A percentile compares a stretch with the other conserved stretches of the same genome.
These are phyloP conservation scores for Luffa aegyptiaca DNA, from an alignment of 306 rosid genomes.

Conservation along the genomic window DNA sequence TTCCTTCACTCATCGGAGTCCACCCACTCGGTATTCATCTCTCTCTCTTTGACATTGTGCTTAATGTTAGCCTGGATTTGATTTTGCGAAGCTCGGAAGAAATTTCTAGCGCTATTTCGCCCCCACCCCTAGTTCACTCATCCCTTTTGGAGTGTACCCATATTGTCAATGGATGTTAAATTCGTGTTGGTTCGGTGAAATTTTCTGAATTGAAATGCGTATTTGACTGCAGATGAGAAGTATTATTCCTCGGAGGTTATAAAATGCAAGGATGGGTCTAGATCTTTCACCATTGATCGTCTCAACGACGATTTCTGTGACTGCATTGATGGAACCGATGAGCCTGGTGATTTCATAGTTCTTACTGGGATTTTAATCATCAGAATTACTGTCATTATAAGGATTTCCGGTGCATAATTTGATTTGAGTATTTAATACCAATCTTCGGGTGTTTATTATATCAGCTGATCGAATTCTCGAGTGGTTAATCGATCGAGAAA, in stretches of 20 bases:
- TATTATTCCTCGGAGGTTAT: slow-evolving; percentile 47
- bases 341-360: slow-evolving; percentile 39
- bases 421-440: not conserved
- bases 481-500: not conserved
- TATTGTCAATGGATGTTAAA: not conserved
- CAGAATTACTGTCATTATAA: not conserved
- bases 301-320: slow-evolving; percentile 81
- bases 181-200: not conserved
- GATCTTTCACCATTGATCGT: slow-evolving; percentile 58
- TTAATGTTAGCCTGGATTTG: not conserved
- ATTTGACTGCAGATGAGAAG: slow-evolving; percentile 55
- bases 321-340: slow-evolving; percentile 86
- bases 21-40: slow-evolving; percentile 60
- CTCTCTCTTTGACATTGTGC: not conserved
- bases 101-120: not conserved
- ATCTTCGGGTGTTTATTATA: not conserved
- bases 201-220: slow-evolving; percentile 11
- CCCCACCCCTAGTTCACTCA: not conserved
- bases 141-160: slow-evolving; percentile 12
- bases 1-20: slow-evolving; percentile 41
- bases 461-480: not conserved
- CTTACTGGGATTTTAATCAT: not conserved
- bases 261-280: slow-evolving; percentile 65
- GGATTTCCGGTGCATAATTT: not conserved
- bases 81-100: not conserved